phyloP scores from a whole-genome alignment of 2,329 filamentous ascomycete genomes.

The Diaporthe ampelina region DNA sequence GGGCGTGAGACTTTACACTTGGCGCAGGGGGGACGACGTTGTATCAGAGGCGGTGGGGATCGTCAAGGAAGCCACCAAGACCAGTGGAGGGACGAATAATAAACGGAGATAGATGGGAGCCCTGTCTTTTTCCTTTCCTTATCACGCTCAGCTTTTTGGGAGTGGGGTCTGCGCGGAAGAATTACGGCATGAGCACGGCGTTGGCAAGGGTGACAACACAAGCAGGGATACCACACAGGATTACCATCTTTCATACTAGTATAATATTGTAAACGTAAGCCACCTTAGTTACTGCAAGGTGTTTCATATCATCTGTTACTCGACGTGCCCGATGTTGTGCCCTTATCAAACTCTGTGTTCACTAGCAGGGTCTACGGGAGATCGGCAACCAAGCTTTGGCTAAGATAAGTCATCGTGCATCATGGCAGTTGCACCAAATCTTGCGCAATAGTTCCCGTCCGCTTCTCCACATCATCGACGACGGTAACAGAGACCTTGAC shows the following conservation, averaged over 20 bases:
- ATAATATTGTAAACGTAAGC: not conserved
- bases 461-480: not conserved
- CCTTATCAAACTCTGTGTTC: not conserved
- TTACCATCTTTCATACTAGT: not conserved
- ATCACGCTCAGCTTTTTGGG: not conserved
- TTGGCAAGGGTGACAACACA: constrained; percentile 9
- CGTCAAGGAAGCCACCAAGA: constrained; percentile 67
- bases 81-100: constrained; percentile 49
- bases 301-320: not conserved
- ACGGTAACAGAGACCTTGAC: not conserved
- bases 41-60: constrained; percentile 75
- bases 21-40: constrained; percentile 81
- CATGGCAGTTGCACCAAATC: not conserved
- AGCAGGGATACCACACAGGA: constrained; percentile 2
- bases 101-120: not conserved
- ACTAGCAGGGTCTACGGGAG: not conserved
- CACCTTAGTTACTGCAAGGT: not conserved
- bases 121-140: not conserved
- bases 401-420: not conserved
- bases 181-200: constrained; percentile 34
- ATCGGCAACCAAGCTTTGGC: constrained; percentile 20
- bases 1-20: constrained; percentile 79
- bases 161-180: not conserved
- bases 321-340: no score
- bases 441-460: not conserved